Evolutionary conservation across 2,329 filamentous ascomycete genomes (phyloP).

Genomic region (Colletotrichum sp.): DNA sequence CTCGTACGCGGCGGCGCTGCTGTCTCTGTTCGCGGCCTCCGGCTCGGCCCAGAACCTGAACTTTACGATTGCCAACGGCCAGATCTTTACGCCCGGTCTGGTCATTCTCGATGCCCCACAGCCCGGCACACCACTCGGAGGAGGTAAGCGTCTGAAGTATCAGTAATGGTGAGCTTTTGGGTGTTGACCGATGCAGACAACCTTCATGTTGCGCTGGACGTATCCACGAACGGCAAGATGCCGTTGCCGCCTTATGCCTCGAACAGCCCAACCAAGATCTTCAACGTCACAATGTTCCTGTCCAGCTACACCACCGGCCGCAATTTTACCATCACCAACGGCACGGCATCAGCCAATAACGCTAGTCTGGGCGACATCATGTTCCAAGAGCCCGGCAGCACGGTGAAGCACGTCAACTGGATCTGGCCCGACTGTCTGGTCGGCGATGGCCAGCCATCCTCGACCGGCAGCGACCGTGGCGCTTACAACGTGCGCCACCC

Average conservation of each 20-base stretch:
- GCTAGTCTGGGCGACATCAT: slow-evolving; percentile 68
- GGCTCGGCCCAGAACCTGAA: slow-evolving; percentile 52
- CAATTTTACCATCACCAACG: slow-evolving; percentile 74
- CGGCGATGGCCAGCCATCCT: slow-evolving; percentile 57
- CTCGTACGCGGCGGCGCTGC: slow-evolving; percentile 21
- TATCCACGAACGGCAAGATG: slow-evolving; percentile 69
- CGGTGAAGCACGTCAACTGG: slow-evolving; percentile 78
- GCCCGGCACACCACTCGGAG: slow-evolving; percentile 67
- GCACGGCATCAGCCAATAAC: slow-evolving; percentile 55
- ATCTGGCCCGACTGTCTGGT: slow-evolving; percentile 73
- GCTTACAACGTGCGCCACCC: slow-evolving; percentile 61
- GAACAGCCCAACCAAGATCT: slow-evolving; percentile 61
- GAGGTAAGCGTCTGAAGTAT: slow-evolving; percentile 50
- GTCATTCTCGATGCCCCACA: slow-evolving; percentile 71
- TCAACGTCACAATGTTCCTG: slow-evolving; percentile 71
- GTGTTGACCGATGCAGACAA: slow-evolving; percentile 39
- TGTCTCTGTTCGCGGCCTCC: slow-evolving; percentile 31
- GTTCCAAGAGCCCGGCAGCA: slow-evolving; percentile 67
- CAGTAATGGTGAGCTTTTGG: not conserved
- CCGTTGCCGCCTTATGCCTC: slow-evolving; percentile 60
- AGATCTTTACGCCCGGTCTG: slow-evolving; percentile 73
- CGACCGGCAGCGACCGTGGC: slow-evolving; percentile 58
- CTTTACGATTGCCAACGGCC: slow-evolving; percentile 67
- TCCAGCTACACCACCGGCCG: slow-evolving; percentile 66
- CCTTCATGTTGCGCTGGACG: slow-evolving; percentile 71